These are phyloP conservation scores for Striga hermonthica DNA, from an alignment of 305 asterid species.

Conservation along the genomic window DNA sequence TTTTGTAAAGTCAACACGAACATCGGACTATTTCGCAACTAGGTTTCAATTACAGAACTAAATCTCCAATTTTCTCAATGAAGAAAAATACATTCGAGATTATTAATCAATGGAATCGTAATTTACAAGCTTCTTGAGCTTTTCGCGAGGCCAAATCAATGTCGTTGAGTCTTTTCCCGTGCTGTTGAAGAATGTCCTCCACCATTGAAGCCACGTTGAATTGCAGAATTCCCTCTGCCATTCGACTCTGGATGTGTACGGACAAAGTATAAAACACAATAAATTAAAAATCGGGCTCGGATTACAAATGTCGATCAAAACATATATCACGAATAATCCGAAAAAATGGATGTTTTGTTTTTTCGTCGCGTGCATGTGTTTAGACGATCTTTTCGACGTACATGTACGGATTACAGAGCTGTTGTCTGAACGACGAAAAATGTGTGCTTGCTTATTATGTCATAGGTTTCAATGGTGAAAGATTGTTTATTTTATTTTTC, in stretches of 20 bases:
- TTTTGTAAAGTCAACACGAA: too few species aligned
- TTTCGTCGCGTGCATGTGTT: not conserved
- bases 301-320: constrained; percentile 29
- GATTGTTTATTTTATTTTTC: constrained; percentile 11
- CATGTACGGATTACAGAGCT: not conserved
- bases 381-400: not conserved
- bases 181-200: constrained; percentile 68
- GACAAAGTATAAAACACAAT: not conserved
- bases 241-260: constrained; percentile 26
- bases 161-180: constrained; percentile 53
- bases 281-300: not conserved
- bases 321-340: constrained; percentile 21
- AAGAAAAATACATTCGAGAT: too few species aligned
- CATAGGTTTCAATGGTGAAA: constrained; percentile 33
- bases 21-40: too few species aligned
- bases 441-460: constrained; percentile 2
- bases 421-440: not conserved
- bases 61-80: too few species aligned
- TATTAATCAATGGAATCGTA: not conserved
- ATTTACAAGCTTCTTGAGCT: constrained; percentile 75
- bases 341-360: constrained; percentile 34
- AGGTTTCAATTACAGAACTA: too few species aligned
- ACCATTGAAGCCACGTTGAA: constrained; percentile 57
- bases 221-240: constrained; percentile 57
- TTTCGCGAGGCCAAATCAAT: constrained; percentile 72